Percentiles rank a stretch among this genome's conserved stretches.
These are phyloP conservation scores for Lipomyces sp. DNA, from an alignment of 805 yeast species.

Conservation along the genomic window DNA sequence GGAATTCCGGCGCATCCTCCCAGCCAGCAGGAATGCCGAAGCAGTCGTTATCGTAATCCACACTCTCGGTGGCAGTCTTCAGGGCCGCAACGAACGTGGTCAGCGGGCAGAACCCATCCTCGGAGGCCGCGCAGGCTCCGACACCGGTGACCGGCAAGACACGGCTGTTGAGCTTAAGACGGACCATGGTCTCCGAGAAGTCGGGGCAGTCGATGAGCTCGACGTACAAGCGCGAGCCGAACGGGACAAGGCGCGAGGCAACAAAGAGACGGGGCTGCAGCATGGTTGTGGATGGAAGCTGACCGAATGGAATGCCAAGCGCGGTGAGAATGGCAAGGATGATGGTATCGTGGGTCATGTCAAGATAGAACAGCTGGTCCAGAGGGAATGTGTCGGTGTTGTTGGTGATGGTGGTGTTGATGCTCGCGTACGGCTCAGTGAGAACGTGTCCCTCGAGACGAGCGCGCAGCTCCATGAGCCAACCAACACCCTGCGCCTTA, in stretches of 20 bases:
- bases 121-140: constrained; percentile 36
- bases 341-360: constrained; percentile 74
- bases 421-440: constrained; percentile 48
- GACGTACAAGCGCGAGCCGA: constrained; percentile 42
- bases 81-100: constrained; percentile 34
- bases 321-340: constrained; percentile 61
- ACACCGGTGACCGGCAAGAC: constrained; percentile 40
- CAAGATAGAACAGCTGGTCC: constrained; percentile 56
- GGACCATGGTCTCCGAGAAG: constrained; percentile 30
- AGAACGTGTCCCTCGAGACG: constrained; percentile 50
- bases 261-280: constrained; percentile 42
- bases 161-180: constrained; percentile 41
- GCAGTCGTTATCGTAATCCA: constrained; percentile 36
- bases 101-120: constrained; percentile 38
- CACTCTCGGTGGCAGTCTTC: constrained; percentile 30
- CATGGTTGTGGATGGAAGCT: constrained; percentile 47
- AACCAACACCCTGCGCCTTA: constrained; percentile 58
- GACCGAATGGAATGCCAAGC: constrained; percentile 48
- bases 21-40: constrained; percentile 31
- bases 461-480: constrained; percentile 44
- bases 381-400: constrained; percentile 39
- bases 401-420: constrained; percentile 44
- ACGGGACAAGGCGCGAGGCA: constrained; percentile 42
- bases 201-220: constrained; percentile 40
- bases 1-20: constrained; percentile 25